Conservation (phyloP, 768 basidiomycete genomes). For the Candolleomyces eurysporus region DNA sequence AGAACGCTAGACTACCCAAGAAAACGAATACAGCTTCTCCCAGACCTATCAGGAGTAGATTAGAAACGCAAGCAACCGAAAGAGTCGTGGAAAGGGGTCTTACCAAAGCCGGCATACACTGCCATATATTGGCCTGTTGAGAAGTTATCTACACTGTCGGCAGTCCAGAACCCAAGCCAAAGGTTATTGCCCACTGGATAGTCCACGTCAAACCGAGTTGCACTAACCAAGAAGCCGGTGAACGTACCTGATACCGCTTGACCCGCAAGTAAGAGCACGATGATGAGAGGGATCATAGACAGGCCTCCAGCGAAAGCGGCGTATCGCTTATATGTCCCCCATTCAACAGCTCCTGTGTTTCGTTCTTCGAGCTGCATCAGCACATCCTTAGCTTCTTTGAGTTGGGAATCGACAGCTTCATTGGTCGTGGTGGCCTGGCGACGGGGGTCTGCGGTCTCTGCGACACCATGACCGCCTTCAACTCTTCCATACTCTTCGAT, state of each 20-base stretch:
- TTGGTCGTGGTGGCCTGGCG: neutral
- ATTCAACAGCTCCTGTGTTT: conserved; percentile 51
- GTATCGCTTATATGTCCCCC: conserved; percentile 49
- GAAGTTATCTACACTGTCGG: conserved; percentile 51
- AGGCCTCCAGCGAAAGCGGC: conserved; percentile 46
- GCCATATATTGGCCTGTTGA: conserved; percentile 68
- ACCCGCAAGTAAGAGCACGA: conserved; percentile 37
- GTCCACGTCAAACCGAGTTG: too few relatives aligned
- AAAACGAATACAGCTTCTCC: neutral
- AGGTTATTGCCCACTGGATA: conserved; percentile 57
- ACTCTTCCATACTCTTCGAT: too few relatives aligned
- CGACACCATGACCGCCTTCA: too few relatives aligned
- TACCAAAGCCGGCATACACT: conserved; percentile 44
- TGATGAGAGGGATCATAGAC: conserved; percentile 42
- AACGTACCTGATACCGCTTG: conserved; percentile 45
- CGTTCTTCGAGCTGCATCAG: conserved; percentile 61
- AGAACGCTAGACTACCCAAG: neutral
- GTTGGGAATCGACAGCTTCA: neutral
- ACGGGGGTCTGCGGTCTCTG: too few relatives aligned
- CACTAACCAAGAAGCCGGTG: neutral
- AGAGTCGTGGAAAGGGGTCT: conserved; percentile 3
- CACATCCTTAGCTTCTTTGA: conserved; percentile 14
- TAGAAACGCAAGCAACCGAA: conserved; percentile 1
- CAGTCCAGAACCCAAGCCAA: conserved; percentile 75
- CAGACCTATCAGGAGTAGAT: too few relatives aligned